Conservation (phyloP, 371 early-diverging fungal species). For the Lichtheimia corymbifera region DNA sequence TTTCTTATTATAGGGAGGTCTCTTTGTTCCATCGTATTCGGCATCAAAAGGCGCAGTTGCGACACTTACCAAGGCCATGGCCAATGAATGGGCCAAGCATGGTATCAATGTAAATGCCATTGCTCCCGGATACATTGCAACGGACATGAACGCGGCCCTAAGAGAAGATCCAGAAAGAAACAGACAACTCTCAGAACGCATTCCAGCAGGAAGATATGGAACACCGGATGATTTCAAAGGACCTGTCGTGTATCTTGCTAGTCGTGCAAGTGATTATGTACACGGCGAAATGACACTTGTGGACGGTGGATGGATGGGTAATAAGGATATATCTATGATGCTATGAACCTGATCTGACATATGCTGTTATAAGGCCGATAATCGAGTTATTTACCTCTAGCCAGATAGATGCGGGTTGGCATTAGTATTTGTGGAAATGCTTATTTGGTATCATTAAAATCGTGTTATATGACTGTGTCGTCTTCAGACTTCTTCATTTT, state of each 20-base stretch:
- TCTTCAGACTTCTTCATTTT: too few relatives aligned
- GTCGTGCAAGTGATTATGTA: constrained; percentile 39
- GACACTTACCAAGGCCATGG: constrained; percentile 62
- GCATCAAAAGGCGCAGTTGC: constrained; percentile 62
- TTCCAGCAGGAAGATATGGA: constrained; percentile 52
- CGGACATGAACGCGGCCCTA: constrained; percentile 51
- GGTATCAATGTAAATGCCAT: constrained; percentile 56
- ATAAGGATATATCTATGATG: constrained; percentile 11
- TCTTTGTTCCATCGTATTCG: constrained; percentile 42
- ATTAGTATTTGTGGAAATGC: too few relatives aligned
- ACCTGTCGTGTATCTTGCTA: constrained; percentile 43
- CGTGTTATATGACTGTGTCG: too few relatives aligned
- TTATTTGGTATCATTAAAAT: too few relatives aligned
- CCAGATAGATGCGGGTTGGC: too few relatives aligned
- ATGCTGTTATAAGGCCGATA: too few relatives aligned
- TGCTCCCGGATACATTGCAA: constrained; percentile 59
- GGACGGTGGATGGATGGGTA: constrained; percentile 56
- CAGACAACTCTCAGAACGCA: constrained; percentile 27
- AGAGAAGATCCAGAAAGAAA: constrained; percentile 20
- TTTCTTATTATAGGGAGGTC: constrained; percentile 16
- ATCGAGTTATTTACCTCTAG: too few relatives aligned
- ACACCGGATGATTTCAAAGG: constrained; percentile 51
- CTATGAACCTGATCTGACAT: too few relatives aligned
- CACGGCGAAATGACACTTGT: constrained; percentile 49
- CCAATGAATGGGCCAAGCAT: constrained; percentile 57